Conservation (phyloP, 176 grass and related monocot species). For the Oryza nivara region DNA sequence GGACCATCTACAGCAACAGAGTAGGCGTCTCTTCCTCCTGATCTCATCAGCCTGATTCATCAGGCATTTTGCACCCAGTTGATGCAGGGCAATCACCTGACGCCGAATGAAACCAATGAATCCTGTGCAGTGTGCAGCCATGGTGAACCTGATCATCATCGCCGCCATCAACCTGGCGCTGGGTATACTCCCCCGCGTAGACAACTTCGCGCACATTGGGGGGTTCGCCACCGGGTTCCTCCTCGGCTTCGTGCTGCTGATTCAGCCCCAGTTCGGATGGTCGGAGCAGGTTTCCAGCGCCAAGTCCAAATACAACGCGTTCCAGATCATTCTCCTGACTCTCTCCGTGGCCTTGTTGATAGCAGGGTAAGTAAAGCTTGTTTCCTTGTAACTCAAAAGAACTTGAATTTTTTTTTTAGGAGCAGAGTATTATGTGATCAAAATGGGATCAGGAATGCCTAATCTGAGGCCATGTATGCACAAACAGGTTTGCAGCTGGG, state of each 20-base stretch:
- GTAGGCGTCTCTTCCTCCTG: constrained; percentile 32
- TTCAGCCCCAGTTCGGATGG: constrained; percentile 79
- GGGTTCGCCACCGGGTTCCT: constrained; percentile 73
- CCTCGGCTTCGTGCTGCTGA: constrained; percentile 68
- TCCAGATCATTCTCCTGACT: constrained; percentile 60
- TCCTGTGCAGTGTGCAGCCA: constrained; percentile 48
- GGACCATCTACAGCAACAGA: constrained; percentile 77
- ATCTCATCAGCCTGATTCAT: background rate
- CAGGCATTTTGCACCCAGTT: background rate
- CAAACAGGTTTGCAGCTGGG: constrained; percentile 57
- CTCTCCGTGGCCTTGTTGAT: constrained; percentile 49
- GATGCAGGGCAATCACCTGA: background rate
- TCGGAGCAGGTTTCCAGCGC: constrained; percentile 39
- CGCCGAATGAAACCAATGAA: background rate
- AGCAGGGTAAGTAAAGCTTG: constrained; percentile 56
- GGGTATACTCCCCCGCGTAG: constrained; percentile 75
- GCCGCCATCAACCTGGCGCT: constrained; percentile 72
- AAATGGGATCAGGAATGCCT: background rate
- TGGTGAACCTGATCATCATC: constrained; percentile 76
- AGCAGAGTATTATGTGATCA: too few relatives aligned
- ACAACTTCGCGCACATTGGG: constrained; percentile 93
- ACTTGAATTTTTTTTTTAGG: background rate
- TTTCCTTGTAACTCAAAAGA: background rate
- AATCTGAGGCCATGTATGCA: background rate
- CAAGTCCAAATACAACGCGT: constrained; percentile 61